Evolutionary conservation across 768 basidiomycete species (phyloP), one percentile per base, ranked within the genome.

Genomic region (Suillus subluteus): DNA sequence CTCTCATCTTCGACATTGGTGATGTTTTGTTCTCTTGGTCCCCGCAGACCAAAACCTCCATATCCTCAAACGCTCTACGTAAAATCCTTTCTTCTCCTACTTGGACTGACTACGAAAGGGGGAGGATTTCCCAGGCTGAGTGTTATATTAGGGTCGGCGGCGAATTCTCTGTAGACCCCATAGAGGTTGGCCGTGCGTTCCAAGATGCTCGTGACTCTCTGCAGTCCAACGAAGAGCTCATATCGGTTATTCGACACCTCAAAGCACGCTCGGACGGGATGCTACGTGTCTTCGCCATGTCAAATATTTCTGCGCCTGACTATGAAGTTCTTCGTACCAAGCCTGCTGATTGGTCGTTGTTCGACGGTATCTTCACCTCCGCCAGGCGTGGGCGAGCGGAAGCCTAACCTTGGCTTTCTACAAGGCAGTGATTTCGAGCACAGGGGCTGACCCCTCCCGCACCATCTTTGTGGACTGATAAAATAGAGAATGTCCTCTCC

Each of bases 391-490:
- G 83, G 85, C 12, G 85, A 86, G 74, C 83, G 88, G 58, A 88
- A 87, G 71, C 86, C 85, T 13, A 82, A 85, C 67, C 81, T 87
- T 41, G 82, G 83, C 0, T 86, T 86, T 66, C 26, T 88, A 83
- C 74, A 77, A 77, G 58, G 79, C 83, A 62, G 86, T 88, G 18
- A 71, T 88, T 37, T 73, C 75, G 23, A 72, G 80, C 21, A 81
- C 82, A 13, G 79, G 80, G 16, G 71, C 81, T 7, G 83, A 87
- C 58, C 86, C 87, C 2, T 70, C 69, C 2, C 76, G 73, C 1
- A 81, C 82, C 1, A 83, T 87, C 38, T 88, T 88, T 69, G 82
- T 89, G 12, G 88, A 89, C n/a, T 62, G 87, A 88, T 76, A 85
- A 86, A 65, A 76, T 80, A 13, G 88, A 88, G 69, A 88, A 88